A percentile compares a stretch with the other conserved stretches of the same genome.
Evolutionary conservation across 1,139 yeast genomes (phyloP).

Genomic region (Suhomyces chickasaworum): DNA sequence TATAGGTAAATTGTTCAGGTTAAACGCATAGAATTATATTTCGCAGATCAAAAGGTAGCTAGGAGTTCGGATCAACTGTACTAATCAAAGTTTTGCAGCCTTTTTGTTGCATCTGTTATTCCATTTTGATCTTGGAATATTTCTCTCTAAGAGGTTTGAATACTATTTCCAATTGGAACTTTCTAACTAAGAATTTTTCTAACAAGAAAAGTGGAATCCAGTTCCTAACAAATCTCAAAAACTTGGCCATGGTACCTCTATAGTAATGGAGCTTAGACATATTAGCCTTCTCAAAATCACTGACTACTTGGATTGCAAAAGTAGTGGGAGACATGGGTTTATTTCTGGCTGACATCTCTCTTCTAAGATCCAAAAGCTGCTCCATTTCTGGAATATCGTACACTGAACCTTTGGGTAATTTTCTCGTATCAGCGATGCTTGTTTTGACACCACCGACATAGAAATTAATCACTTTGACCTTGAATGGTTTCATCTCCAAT

Average conservation of each 20-base stretch:
- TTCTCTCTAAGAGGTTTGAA: constrained; percentile 25
- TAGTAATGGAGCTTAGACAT: constrained; percentile 49
- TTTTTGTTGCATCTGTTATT: not conserved
- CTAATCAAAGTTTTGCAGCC: too few species aligned
- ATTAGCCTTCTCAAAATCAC: constrained; percentile 48
- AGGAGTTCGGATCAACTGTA: too few species aligned
- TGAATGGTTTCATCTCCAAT: constrained; percentile 71
- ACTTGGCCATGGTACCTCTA: constrained; percentile 54
- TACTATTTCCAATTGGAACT: constrained; percentile 48
- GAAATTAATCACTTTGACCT: constrained; percentile 69
- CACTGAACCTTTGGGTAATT: constrained; percentile 56
- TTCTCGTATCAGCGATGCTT: constrained; percentile 52
- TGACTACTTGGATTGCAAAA: constrained; percentile 58
- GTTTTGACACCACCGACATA: constrained; percentile 69
- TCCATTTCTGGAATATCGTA: constrained; percentile 55
- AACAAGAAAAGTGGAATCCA: constrained; percentile 54
- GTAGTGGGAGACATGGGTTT: constrained; percentile 58
- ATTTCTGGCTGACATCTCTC: constrained; percentile 61
- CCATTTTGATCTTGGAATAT: constrained; percentile 22
- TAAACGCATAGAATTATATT: too few species aligned
- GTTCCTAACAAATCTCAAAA: constrained; percentile 50
- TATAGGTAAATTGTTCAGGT: too few species aligned
- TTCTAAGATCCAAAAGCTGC: constrained; percentile 53
- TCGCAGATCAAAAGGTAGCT: too few species aligned
- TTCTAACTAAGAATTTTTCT: constrained; percentile 45